Percentiles rank a stretch among this genome's conserved stretches.
These are phyloP conservation scores for Candida alai DNA, from an alignment of 805 yeast genomes.

Conservation along the genomic window DNA sequence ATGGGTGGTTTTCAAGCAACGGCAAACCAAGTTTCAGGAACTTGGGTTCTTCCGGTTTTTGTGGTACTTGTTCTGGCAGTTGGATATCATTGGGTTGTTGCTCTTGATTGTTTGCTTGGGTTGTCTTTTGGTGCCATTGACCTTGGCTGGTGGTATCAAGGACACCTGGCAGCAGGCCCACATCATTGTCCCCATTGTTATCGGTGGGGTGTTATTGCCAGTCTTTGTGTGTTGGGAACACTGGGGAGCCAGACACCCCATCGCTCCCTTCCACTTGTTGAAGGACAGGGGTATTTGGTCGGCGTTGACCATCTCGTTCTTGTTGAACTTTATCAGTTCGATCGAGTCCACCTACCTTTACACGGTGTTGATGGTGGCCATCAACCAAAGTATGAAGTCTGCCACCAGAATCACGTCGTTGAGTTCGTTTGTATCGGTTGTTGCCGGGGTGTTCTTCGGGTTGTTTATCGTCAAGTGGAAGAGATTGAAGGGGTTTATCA, in stretches of 20 bases:
- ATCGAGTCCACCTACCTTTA: slow-evolving; percentile 70
- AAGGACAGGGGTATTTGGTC: slow-evolving; percentile 73
- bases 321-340: slow-evolving; percentile 59
- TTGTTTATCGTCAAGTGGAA: slow-evolving; percentile 46
- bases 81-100: slow-evolving; percentile 62
- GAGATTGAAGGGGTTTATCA: slow-evolving; percentile 55
- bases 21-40: slow-evolving; percentile 31
- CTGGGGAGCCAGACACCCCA: slow-evolving; percentile 54
- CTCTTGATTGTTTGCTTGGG: slow-evolving; percentile 56
- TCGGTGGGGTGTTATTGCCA: slow-evolving; percentile 62
- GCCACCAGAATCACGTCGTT: slow-evolving; percentile 65
- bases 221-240: slow-evolving; percentile 58
- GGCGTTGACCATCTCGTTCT: slow-evolving; percentile 55
- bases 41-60: slow-evolving; percentile 31
- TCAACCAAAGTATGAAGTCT: slow-evolving; percentile 53
- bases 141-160: slow-evolving; percentile 64
- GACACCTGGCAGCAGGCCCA: slow-evolving; percentile 57
- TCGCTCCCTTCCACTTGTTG: slow-evolving; percentile 55
- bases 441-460: slow-evolving; percentile 58
- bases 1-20: slow-evolving; percentile 39
- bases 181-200: slow-evolving; percentile 64
- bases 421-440: slow-evolving; percentile 62
- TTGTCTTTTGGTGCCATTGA: slow-evolving; percentile 66
- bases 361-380: slow-evolving; percentile 61
- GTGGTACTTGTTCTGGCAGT: slow-evolving; percentile 52